A percentile compares a stretch with the other conserved stretches of the same genome.
phyloP scores from a whole-genome alignment of 352 stramenopile species.

The Phytophthora europaea region DNA sequence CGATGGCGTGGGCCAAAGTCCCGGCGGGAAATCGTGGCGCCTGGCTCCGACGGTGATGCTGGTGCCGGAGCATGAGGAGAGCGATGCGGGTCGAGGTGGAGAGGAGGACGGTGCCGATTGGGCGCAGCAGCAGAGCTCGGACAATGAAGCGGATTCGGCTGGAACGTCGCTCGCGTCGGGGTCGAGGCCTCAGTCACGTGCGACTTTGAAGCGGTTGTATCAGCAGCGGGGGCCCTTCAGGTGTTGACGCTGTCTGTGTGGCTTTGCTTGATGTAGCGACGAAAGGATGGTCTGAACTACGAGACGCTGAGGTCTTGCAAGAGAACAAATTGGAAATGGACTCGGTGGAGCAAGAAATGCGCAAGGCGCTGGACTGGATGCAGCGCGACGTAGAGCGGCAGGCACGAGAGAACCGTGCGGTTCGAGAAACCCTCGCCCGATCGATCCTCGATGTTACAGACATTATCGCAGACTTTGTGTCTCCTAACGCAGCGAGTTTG shows the following conservation, averaged over 20 bases:
- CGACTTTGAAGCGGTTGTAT: background rate
- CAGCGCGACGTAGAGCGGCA: constrained; percentile 53
- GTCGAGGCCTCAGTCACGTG: constrained; percentile 30
- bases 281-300: background rate
- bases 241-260: constrained; percentile 4
- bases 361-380: constrained; percentile 53
- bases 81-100: too few species aligned
- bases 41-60: constrained; percentile 28
- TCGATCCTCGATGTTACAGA: constrained; percentile 44
- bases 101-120: background rate
- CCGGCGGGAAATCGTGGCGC: constrained; percentile 22
- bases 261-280: constrained; percentile 7
- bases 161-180: constrained; percentile 26
- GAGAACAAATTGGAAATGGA: background rate
- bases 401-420: constrained; percentile 39
- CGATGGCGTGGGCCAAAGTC: background rate
- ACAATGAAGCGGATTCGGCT: constrained; percentile 13
- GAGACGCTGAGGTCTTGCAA: background rate
- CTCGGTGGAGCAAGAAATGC: constrained; percentile 32
- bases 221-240: background rate
- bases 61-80: constrained; percentile 5
- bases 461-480: constrained; percentile 34
- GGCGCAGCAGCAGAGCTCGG: constrained; percentile 8
- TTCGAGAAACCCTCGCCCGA: constrained; percentile 33
- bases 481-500: constrained; percentile 11